These are phyloP conservation scores for Bidens hawaiensis DNA, from an alignment of 140 eudicot genomes.

Conservation along the genomic window DNA sequence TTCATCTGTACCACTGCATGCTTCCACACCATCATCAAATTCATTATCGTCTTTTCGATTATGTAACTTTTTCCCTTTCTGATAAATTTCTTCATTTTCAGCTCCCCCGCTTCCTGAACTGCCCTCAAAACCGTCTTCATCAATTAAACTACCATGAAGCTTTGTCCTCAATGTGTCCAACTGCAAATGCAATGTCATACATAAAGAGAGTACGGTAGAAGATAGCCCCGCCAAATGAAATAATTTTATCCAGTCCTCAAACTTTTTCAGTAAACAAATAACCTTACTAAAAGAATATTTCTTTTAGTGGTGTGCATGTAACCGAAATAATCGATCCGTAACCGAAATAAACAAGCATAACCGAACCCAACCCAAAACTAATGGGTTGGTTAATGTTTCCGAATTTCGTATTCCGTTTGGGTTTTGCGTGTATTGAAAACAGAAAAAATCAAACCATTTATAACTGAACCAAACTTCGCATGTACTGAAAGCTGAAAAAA, in stretches of 20 bases:
- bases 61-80: slow-evolving; percentile 39
- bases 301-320: background rate
- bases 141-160: slow-evolving; percentile 41
- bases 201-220: background rate
- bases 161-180: slow-evolving; percentile 38
- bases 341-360: too few species aligned
- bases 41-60: slow-evolving; percentile 44
- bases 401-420: too few species aligned
- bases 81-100: slow-evolving; percentile 27
- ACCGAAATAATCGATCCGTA: too few species aligned
- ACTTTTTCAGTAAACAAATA: background rate
- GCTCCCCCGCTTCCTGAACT: slow-evolving; percentile 69
- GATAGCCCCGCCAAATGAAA: background rate
- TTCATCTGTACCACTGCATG: slow-evolving; percentile 74
- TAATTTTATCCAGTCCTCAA: background rate
- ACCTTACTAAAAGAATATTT: background rate
- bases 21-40: slow-evolving; percentile 69
- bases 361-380: too few species aligned
- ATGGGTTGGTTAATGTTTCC: too few species aligned
- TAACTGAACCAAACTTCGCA: too few species aligned
- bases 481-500: too few species aligned
- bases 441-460: too few species aligned
- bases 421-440: too few species aligned
- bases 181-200: slow-evolving; percentile 17
- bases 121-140: slow-evolving; percentile 66